Percentiles rank a stretch among this genome's conserved stretches.
phyloP scores from a whole-genome alignment of 495 filamentous ascomycete species.

The Hyaloscypha hepaticicola region DNA sequence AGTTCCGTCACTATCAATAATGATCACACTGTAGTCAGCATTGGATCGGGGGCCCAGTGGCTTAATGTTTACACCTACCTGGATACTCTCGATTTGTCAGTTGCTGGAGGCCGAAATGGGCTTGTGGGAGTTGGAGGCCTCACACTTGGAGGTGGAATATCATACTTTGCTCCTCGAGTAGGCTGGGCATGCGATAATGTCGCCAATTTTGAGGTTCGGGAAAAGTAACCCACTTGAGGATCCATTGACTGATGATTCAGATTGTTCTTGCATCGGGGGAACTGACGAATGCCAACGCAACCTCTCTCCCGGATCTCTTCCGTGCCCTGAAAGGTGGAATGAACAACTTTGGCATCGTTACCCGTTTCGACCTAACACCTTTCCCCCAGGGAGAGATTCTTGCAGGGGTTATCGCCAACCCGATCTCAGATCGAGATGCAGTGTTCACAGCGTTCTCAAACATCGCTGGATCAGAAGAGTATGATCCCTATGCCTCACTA shows the following conservation, averaged over 20 bases:
- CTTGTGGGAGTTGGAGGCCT: constrained; percentile 28
- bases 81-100: constrained; percentile 42
- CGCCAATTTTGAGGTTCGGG: constrained; percentile 49
- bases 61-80: constrained; percentile 52
- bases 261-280: constrained; percentile 51
- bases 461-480: constrained; percentile 34
- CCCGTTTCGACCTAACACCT: constrained; percentile 46
- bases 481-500: constrained; percentile 46
- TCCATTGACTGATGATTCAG: too few species aligned
- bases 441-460: constrained; percentile 40
- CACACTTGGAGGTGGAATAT: constrained; percentile 35
- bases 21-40: constrained; percentile 14
- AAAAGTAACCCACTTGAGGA: too few species aligned
- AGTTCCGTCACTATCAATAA: constrained; percentile 18
- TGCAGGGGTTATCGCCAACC: constrained; percentile 34
- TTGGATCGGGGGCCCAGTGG: constrained; percentile 47
- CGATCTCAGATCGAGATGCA: constrained; percentile 6
- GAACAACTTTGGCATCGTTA: constrained; percentile 57
- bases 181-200: constrained; percentile 51
- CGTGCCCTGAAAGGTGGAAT: constrained; percentile 54
- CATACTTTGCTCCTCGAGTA: constrained; percentile 42
- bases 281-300: constrained; percentile 47
- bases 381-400: constrained; percentile 44
- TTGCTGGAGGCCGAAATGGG: constrained; percentile 40
- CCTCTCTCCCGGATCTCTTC: constrained; percentile 47